Conservation (phyloP, 176 grass and related monocot species). For the Poa pratensis region DNA sequence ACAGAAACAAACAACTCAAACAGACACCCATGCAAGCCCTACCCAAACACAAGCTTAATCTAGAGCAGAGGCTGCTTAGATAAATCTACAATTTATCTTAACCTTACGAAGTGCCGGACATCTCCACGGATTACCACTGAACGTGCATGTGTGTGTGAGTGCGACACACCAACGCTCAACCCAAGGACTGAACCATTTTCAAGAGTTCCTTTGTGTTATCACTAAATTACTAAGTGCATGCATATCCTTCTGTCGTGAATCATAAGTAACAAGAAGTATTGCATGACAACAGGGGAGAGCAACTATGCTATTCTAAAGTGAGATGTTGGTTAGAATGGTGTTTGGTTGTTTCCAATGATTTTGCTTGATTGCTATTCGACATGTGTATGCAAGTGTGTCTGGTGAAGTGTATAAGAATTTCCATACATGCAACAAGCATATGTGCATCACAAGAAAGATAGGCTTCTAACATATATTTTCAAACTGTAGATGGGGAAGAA, state of each 20-base stretch:
- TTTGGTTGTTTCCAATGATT: constrained; percentile 23
- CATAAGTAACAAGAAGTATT: constrained; percentile 36
- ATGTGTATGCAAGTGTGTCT: not conserved
- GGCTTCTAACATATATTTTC: constrained; percentile 17
- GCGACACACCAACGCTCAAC: not conserved
- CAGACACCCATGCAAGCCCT: not conserved
- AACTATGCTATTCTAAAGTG: constrained; percentile 2
- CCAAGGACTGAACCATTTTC: not conserved
- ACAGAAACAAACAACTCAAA: not conserved
- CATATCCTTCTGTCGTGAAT: not conserved
- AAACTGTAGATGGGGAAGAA: constrained; percentile 61
- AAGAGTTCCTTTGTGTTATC: constrained; percentile 17
- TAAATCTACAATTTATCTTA: not conserved
- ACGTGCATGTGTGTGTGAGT: not conserved
- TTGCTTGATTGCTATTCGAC: constrained; percentile 4
- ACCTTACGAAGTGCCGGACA: not conserved
- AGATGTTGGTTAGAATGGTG: constrained; percentile 17
- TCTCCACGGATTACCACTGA: not conserved
- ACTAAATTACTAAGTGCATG: constrained; percentile 19
- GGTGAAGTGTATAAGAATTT: constrained; percentile 9
- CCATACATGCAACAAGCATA: constrained; percentile 20
- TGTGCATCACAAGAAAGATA: not conserved
- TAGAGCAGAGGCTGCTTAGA: not conserved
- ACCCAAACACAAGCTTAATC: constrained; percentile 9
- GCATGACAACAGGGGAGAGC: constrained; percentile 19